A percentile compares a stretch with the other conserved stretches of the same genome.
These are phyloP conservation scores for Pisolithus marmoratus DNA, from an alignment of 768 basidiomycete species.

Conservation along the genomic window DNA sequence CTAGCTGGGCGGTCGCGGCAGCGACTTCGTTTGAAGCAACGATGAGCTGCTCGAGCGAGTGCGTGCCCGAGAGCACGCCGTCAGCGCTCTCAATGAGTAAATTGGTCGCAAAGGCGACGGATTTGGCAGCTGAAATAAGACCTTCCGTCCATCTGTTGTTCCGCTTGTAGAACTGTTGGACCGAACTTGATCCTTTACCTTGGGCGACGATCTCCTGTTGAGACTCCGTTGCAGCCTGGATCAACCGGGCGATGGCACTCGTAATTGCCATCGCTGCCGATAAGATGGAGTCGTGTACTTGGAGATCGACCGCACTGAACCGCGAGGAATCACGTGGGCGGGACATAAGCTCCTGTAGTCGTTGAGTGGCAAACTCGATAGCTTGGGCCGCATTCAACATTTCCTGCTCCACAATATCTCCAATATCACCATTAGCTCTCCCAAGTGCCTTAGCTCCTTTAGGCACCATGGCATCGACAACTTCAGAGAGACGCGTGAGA, in stretches of 20 bases:
- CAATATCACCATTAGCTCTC: slow-evolving; percentile 86
- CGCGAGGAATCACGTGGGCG: slow-evolving; percentile 84
- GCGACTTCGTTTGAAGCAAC: slow-evolving; percentile 99
- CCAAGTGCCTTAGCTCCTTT: slow-evolving; percentile 72
- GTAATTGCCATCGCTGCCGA: slow-evolving; percentile 93
- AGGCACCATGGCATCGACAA: slow-evolving; percentile 80
- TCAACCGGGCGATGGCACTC: slow-evolving; percentile 88
- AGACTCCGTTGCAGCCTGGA: slow-evolving; percentile 94
- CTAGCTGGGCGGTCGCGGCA: slow-evolving; percentile 94
- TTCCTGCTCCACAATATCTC: slow-evolving; percentile 93
- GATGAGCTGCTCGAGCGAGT: slow-evolving; percentile 97
- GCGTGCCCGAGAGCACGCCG: slow-evolving; percentile 93
- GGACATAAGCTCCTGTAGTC: slow-evolving; percentile 85
- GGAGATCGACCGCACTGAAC: slow-evolving; percentile 86
- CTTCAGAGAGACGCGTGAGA: slow-evolving; percentile 79
- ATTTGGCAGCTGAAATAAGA: slow-evolving; percentile 94
- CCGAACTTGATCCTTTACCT: slow-evolving; percentile 87
- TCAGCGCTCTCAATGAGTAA: slow-evolving; percentile 96
- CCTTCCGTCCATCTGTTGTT: slow-evolving; percentile 99
- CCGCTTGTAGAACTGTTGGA: slow-evolving; percentile 97
- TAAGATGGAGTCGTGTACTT: slow-evolving; percentile 98
- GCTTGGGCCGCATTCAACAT: slow-evolving; percentile 91
- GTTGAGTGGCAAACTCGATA: slow-evolving; percentile 88
- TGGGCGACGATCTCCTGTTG: slow-evolving; percentile 97
- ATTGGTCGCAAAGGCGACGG: slow-evolving; percentile 94